These are phyloP conservation scores for Saccharum officinarum DNA, from an alignment of 176 grass and related monocot genomes.

Conservation along the genomic window DNA sequence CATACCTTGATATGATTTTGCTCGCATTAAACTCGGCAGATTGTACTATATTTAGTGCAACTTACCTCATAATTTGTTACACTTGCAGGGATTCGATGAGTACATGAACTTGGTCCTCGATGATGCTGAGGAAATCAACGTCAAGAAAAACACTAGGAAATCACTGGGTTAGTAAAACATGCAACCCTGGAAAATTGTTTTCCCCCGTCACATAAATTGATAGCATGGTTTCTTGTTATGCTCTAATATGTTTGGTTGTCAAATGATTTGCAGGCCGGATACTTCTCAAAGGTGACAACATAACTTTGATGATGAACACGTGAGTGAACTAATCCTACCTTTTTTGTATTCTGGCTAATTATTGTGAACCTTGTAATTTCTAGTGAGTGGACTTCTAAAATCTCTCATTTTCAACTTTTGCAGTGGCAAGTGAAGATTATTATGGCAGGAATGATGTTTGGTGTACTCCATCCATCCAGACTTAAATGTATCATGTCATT, in stretches of 20 bases:
- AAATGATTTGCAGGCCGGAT: not conserved
- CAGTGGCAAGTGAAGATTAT: conserved; percentile 49
- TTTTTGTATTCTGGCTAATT: not conserved
- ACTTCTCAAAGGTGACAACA: not conserved
- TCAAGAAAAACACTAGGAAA: conserved; percentile 92
- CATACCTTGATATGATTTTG: not conserved
- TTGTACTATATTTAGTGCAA: not conserved
- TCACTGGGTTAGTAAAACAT: conserved; percentile 58
- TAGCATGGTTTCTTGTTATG: not conserved
- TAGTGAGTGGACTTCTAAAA: not conserved
- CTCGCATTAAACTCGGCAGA: not conserved
- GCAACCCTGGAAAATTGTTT: not conserved
- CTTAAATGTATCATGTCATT: conserved; percentile 32
- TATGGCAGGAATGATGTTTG: not conserved
- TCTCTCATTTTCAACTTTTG: not conserved
- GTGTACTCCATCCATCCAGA: conserved; percentile 18
- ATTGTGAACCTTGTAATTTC: not conserved
- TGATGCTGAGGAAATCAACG: conserved; percentile 91
- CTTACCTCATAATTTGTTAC: not conserved
- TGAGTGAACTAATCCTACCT: conserved; percentile 34
- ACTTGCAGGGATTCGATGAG: conserved; percentile 84
- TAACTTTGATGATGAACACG: conserved; percentile 63
- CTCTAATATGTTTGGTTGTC: not conserved
- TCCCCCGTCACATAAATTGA: not conserved
- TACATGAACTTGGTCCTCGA: conserved; percentile 99